Evolutionary conservation across 2,329 filamentous ascomycete species (phyloP).

Genomic region (Fonsecaea monophora): DNA sequence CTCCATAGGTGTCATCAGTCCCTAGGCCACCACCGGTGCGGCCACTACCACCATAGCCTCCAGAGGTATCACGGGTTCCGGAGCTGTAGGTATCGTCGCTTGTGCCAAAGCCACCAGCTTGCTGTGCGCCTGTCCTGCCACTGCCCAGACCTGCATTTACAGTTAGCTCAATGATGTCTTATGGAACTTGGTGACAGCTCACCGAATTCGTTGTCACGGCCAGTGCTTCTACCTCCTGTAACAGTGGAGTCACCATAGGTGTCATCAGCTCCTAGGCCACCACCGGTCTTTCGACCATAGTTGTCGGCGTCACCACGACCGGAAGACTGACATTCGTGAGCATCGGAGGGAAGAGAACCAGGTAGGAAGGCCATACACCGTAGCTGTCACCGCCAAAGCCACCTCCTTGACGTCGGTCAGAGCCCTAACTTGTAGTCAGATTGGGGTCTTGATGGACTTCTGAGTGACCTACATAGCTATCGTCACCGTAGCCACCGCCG

Average conservation of each 20-base stretch:
- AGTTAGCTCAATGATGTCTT: background rate
- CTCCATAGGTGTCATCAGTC: constrained; percentile 22
- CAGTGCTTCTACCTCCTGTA: constrained; percentile 20
- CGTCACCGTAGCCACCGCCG: constrained; percentile 38
- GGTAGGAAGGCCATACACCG: constrained; percentile 18
- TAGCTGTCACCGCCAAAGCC: constrained; percentile 33
- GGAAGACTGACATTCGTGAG: constrained; percentile 1
- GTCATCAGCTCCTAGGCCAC: constrained; percentile 34
- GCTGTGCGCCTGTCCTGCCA: constrained; percentile 21
- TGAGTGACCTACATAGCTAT: constrained; percentile 27
- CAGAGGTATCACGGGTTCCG: constrained; percentile 35
- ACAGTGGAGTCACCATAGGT: constrained; percentile 31
- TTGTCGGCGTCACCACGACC: constrained; percentile 20
- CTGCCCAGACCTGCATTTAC: constrained; percentile 5
- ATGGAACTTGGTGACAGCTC: background rate
- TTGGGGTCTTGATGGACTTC: background rate
- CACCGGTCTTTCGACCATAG: constrained; percentile 28
- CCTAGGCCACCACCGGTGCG: constrained; percentile 25
- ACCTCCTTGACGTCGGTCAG: constrained; percentile 23
- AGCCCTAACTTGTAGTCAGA: constrained; percentile 19
- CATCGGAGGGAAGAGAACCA: background rate
- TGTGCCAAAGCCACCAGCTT: constrained; percentile 26
- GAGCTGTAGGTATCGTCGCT: constrained; percentile 34
- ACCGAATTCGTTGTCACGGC: constrained; percentile 14
- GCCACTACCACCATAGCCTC: constrained; percentile 23